A percentile compares a stretch with the other conserved stretches of the same genome.
Evolutionary conservation across 2,329 filamentous ascomycete species (phyloP).

Genomic region (Lecanosticta acicola): DNA sequence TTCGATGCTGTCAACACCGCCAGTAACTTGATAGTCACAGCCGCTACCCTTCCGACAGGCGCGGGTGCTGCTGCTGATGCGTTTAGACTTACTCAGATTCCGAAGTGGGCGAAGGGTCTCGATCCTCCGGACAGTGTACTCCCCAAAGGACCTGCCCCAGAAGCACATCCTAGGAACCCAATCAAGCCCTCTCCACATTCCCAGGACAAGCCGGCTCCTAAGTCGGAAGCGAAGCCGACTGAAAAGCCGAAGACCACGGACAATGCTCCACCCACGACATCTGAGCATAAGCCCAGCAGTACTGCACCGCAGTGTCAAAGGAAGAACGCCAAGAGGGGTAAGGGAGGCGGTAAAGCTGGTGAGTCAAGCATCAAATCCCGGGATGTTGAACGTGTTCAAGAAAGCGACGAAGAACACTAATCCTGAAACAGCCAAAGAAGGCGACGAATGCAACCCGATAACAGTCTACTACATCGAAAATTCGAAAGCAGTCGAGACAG

Average conservation of each 20-base stretch:
- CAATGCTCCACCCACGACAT: neutral
- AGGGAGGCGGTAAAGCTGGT: too few relatives aligned
- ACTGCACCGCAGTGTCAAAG: neutral
- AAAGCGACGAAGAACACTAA: too few relatives aligned
- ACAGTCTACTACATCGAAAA: neutral
- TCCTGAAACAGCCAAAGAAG: too few relatives aligned
- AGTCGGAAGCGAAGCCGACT: neutral
- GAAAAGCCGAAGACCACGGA: neutral
- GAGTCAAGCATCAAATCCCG: too few relatives aligned
- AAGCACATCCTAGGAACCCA: neutral
- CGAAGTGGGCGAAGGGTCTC: neutral
- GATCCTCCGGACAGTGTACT: neutral
- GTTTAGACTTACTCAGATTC: neutral
- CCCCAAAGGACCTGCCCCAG: neutral
- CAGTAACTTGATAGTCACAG: neutral
- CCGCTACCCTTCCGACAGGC: neutral
- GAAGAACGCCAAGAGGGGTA: neutral
- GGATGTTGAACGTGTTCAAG: too few relatives aligned
- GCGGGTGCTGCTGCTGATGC: neutral
- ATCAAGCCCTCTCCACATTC: neutral
- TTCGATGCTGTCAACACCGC: neutral
- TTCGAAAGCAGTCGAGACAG: neutral
- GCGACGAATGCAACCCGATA: neutral
- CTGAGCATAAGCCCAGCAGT: neutral
- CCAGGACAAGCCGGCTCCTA: neutral